Percentiles rank a stretch among this genome's conserved stretches.
These are phyloP conservation scores for Rostrohypoxylon terebratum DNA, from an alignment of 495 filamentous ascomycete species.

Conservation along the genomic window DNA sequence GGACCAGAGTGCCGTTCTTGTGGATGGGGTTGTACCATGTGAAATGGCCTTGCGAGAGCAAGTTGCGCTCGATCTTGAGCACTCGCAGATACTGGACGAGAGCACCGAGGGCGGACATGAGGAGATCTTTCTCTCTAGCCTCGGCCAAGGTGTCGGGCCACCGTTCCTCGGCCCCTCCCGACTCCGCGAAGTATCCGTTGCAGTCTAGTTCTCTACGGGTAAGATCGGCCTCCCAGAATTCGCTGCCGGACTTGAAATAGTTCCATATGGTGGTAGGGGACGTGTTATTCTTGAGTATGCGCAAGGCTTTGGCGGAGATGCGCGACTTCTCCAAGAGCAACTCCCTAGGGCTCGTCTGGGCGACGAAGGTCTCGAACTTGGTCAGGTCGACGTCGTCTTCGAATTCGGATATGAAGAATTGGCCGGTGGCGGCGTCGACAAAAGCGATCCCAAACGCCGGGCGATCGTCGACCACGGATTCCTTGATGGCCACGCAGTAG, in stretches of 20 bases:
- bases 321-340: conserved; percentile 89
- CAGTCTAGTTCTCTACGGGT: conserved; percentile 85
- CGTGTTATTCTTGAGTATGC: conserved; percentile 98
- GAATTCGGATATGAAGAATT: conserved; percentile 93
- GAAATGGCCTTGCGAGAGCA: conserved; percentile 93
- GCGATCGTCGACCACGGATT: conserved; percentile 77
- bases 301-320: conserved; percentile 83
- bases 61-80: conserved; percentile 87
- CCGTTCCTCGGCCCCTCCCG: conserved; percentile 68
- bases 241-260: conserved; percentile 83
- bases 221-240: conserved; percentile 91
- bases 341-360: conserved; percentile 91
- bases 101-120: conserved; percentile 94
- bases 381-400: conserved; percentile 93
- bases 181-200: conserved; percentile 80
- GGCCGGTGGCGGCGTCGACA: conserved; percentile 94
- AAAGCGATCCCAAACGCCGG: conserved; percentile 93
- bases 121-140: conserved; percentile 79
- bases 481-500: conserved; percentile 96
- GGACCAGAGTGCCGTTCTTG: conserved; percentile 89
- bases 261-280: conserved; percentile 96
- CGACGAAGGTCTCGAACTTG: conserved; percentile 97
- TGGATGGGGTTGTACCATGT: conserved; percentile 92
- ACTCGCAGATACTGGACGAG: conserved; percentile 87
- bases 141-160: conserved; percentile 85